Evolutionary conservation across 2,329 filamentous ascomycete genomes (phyloP), one percentile per base, ranked within the genome.

Genomic region (Dothistroma septosporum): DNA sequence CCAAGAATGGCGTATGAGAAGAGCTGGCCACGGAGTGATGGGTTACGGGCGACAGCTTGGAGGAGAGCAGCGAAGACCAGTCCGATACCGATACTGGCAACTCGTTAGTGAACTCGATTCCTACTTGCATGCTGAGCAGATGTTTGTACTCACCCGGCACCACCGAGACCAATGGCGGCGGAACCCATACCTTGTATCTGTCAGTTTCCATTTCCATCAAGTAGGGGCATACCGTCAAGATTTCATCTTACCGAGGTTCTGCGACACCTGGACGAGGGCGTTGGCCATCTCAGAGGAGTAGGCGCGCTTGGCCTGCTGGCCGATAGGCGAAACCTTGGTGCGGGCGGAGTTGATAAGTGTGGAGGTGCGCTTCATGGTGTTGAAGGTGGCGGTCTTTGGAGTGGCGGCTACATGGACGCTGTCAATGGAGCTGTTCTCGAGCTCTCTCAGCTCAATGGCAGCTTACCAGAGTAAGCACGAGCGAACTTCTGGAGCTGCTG

Each of bases 1-100:
- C 91, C 90, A 77, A 94, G 84, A 89, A 94, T 93, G 86, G 90
- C 90, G 83, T 94, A 93, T 73, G 89, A 90, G 89, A 94, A 96
- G 77, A 96, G 90, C 87, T 95, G 91, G 79, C 90, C 91, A 83
- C 90, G 89, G 83, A 95, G 90, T 77, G 89, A 89, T 76, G 91
- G 91, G 90, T 96, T 96, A 84, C 91, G 90, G 84, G 91, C 90
- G 79, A 94, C 90, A 83, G 87, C 87, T 81, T 90, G 87, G 77
- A 95, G 85, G 78, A 95, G 90, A 76, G 90, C 87, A 77, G 89
- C 90, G 87, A 95, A 95, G 78, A 95, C 91, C 77, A 93, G 87
- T 85, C 91, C 91, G 82, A 94, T 95, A 90, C 91, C 91, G 80
- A 94, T 91, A 91, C 90, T 89, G 28, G 53, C 32, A 7, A n/a